Base-by-base conservation (phyloP, 2,329 filamentous ascomycete genomes). In the Alternaria gaisen region DNA sequence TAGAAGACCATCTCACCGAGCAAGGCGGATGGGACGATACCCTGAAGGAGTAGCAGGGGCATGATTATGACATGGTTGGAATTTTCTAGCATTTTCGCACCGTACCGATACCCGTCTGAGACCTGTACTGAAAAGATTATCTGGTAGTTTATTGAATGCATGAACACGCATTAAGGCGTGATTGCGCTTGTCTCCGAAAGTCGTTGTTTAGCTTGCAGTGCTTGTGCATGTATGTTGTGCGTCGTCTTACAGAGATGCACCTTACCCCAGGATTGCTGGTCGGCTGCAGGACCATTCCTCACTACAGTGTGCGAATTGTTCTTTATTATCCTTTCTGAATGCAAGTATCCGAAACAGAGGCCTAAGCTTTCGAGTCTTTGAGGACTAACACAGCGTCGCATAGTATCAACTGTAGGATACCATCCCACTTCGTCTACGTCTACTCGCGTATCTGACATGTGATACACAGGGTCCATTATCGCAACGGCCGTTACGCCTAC, bases 1-100 rank as follows among this genome's bases (percentile, higher is more conserved):
- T 97, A 0, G 89, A 89, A 55, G 85, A 85, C 30, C 94, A 89
- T 81, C 83, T 97, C 68, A 80, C 92, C 64, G 86, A 87, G 72
- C 89, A 88, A 62, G 93, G 91, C n/a, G 94, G 93, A 1, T 97
- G 94, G 92, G 93, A 97, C 68, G 93, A 96, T 54, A 80, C 79
- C 52, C 66, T 83, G 58, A 73, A 80, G 59, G 81, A 80, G 57
- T 83, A 70, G 58, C 41, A 47, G 10, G 40, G 36, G 44, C 41
- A 46, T 41, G 61, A 44, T 54, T 28, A 60, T 64, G 41, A 44
- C 54, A 48, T 63, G 55, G 53, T 57, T 60, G 64, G 68, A 59
- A 53, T 64, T 46, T 68, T 68, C 70, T 58, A n/a, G 64, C 64
- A 64, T 70, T 67, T 64, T 53, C 66, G 72, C 38, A 54, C 56